Percentiles rank a stretch among this genome's conserved stretches.
phyloP scores from a whole-genome alignment of 768 basidiomycete genomes.

The Asterophora lycoperdoides region DNA sequence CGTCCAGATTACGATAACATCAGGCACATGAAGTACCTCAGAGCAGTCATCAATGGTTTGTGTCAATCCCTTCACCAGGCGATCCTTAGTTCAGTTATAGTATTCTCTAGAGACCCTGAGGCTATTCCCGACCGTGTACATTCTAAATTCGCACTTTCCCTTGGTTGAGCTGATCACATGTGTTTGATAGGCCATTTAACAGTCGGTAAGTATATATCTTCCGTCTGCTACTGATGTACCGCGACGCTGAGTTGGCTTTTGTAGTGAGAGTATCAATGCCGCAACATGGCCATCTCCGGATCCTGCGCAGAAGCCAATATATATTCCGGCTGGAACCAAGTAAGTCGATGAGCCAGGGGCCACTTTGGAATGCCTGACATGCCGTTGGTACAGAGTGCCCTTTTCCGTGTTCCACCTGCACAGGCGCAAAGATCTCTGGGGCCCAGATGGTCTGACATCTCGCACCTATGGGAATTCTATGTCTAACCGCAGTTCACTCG shows the following conservation, averaged over 20 bases:
- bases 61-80: neutral
- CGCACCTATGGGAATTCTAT: neutral
- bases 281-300: conserved; percentile 46
- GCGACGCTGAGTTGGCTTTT: neutral
- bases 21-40: conserved; percentile 57
- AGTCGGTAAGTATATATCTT: conserved; percentile 28
- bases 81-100: too few species aligned
- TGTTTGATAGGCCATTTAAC: conserved; percentile 42
- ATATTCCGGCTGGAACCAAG: conserved; percentile 49
- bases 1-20: conserved; percentile 55
- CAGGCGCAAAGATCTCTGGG: conserved; percentile 62
- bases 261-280: conserved; percentile 42
- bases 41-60: conserved; percentile 62
- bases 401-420: conserved; percentile 68
- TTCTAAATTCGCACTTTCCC: neutral
- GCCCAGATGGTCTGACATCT: conserved; percentile 52
- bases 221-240: neutral
- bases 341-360: conserved; percentile 21
- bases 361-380: too few species aligned
- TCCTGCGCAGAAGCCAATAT: conserved; percentile 45
- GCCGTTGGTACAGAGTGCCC: conserved; percentile 24
- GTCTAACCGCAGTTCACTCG: neutral
- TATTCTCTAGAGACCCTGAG: conserved; percentile 43
- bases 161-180: neutral
- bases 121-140: conserved; percentile 52